phyloP scores from a whole-genome alignment of 192 early-diverging fungal genomes.

The Obelidium mucronatum region DNA sequence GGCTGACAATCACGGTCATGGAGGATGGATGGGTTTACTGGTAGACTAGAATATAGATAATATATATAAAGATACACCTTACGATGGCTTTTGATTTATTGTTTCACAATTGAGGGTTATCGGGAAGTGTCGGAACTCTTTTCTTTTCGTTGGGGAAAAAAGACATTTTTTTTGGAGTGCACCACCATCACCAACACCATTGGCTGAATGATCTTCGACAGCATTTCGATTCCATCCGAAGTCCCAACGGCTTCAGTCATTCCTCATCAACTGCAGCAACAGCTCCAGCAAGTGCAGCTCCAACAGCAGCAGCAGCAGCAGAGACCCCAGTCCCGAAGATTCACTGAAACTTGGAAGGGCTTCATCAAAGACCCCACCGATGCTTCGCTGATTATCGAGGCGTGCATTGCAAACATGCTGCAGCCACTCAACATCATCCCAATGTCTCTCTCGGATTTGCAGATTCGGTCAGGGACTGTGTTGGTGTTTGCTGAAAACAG shows the following conservation, averaged over 20 bases:
- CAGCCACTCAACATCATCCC: constrained; percentile 18
- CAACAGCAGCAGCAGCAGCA: neutral
- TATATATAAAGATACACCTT: no score
- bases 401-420: neutral
- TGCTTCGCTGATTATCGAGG: constrained; percentile 12
- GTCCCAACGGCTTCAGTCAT: neutral
- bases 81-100: no score
- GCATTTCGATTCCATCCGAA: neutral
- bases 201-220: neutral
- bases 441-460: constrained; percentile 2
- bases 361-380: constrained; percentile 15
- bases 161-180: no score
- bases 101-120: no score
- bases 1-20: no score
- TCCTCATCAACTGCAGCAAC: neutral
- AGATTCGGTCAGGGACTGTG: neutral
- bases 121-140: no score
- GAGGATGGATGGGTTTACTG: no score
- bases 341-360: constrained; percentile 14
- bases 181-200: neutral
- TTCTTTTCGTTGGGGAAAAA: no score
- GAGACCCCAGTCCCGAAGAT: neutral
- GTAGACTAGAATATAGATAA: no score
- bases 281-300: neutral
- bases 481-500: constrained; percentile 21